Evolutionary conservation across 2,329 filamentous ascomycete genomes (phyloP).

Genomic region (Fusarium sp.): DNA sequence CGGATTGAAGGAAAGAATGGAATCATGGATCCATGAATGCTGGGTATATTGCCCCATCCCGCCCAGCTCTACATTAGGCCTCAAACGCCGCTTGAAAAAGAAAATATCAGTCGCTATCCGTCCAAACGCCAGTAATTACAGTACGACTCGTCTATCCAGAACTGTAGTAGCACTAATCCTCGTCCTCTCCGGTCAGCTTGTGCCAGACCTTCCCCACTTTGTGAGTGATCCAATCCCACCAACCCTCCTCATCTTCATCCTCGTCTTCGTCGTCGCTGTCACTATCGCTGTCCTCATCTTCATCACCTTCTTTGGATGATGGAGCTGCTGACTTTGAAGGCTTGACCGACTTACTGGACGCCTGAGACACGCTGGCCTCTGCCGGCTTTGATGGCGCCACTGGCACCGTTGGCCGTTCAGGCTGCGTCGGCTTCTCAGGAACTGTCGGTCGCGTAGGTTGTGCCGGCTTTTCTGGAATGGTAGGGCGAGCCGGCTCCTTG

Average conservation of each 20-base stretch:
- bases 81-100: slow-evolving; percentile 22
- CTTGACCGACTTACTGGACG: slow-evolving; percentile 29
- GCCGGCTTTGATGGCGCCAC: slow-evolving; percentile 23
- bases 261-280: slow-evolving; percentile 37
- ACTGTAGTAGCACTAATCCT: slow-evolving; percentile 5
- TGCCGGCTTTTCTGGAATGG: not conserved
- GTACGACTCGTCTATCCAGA: slow-evolving; percentile 2
- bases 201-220: slow-evolving; percentile 58
- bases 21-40: not conserved
- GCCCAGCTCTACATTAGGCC: not conserved
- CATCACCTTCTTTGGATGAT: slow-evolving; percentile 24
- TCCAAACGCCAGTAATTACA: slow-evolving; percentile 24
- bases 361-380: slow-evolving; percentile 33
- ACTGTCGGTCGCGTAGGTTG: slow-evolving; percentile 4
- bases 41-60: slow-evolving; percentile 6
- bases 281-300: slow-evolving; percentile 18
- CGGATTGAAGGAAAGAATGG: not conserved
- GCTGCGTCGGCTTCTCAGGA: slow-evolving; percentile 29
- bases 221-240: slow-evolving; percentile 62
- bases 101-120: slow-evolving; percentile 13
- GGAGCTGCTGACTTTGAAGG: slow-evolving; percentile 27
- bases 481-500: slow-evolving; percentile 36
- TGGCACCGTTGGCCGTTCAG: slow-evolving; percentile 23
- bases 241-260: slow-evolving; percentile 47
- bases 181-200: slow-evolving; percentile 50